Evolutionary conservation across 208 protist genomes (phyloP).

Genomic region (Crithidia sp.): DNA sequence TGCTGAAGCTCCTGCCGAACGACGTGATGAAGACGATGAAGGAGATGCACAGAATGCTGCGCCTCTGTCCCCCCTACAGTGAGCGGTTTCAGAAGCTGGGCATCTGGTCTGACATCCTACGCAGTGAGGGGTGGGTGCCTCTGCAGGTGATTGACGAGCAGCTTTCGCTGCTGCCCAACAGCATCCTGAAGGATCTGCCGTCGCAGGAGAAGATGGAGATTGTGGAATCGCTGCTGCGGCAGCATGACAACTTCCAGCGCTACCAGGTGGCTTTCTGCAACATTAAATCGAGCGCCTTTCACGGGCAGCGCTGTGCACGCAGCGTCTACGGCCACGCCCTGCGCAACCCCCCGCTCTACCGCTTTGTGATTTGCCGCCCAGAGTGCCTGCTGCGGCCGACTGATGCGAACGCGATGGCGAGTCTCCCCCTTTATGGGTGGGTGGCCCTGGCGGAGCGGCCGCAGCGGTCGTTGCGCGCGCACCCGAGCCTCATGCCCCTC

Average conservation of each 20-base stretch:
- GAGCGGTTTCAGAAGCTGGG: constrained; percentile 24
- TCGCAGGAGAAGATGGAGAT: constrained; percentile 21
- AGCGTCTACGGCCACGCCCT: constrained; percentile 47
- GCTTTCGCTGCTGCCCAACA: constrained; percentile 16
- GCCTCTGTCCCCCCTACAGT: constrained; percentile 37
- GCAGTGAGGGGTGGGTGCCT: constrained; percentile 57
- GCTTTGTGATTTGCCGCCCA: constrained; percentile 28
- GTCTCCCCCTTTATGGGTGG: constrained; percentile 43
- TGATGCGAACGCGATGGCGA: constrained; percentile 8
- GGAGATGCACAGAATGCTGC: constrained; percentile 41
- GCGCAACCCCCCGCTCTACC: constrained; percentile 15
- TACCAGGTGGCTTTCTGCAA: constrained; percentile 53
- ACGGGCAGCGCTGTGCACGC: constrained; percentile 40
- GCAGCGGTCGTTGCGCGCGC: neutral
- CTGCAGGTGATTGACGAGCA: constrained; percentile 34
- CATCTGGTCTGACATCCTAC: constrained; percentile 21
- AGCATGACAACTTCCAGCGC: constrained; percentile 58
- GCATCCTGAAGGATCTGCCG: constrained; percentile 14
- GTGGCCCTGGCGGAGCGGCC: constrained; percentile 15
- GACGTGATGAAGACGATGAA: constrained; percentile 34
- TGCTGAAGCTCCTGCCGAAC: constrained; percentile 14
- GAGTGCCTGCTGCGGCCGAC: constrained; percentile 4
- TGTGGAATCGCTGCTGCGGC: constrained; percentile 37
- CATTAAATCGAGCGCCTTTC: constrained; percentile 27
- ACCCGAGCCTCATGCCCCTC: neutral